phyloP scores from a whole-genome alignment of 805 yeast genomes.

The Candida peoriensis region DNA sequence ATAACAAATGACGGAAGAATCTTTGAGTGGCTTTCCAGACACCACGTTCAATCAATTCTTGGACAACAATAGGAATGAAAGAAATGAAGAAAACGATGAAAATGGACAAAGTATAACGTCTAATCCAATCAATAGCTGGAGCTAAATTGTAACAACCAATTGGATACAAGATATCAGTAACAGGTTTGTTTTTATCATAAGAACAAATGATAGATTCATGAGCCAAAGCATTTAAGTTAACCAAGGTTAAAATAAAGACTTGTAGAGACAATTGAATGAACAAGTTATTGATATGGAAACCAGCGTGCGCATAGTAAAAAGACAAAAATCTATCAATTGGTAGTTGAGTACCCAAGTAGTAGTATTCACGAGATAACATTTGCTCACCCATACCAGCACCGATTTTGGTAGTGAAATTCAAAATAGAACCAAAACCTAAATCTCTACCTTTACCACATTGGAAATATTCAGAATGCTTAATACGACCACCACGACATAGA shows the following conservation, averaged over 20 bases:
- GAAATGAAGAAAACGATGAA: conserved; percentile 80
- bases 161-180: conserved; percentile 62
- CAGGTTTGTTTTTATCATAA: conserved; percentile 60
- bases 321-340: conserved; percentile 79
- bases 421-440: conserved; percentile 80
- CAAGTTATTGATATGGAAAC: conserved; percentile 78
- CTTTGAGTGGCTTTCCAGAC: conserved; percentile 69
- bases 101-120: conserved; percentile 75
- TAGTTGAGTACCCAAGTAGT: conserved; percentile 73
- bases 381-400: conserved; percentile 96
- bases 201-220: conserved; percentile 67
- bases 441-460: conserved; percentile 93
- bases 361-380: conserved; percentile 79
- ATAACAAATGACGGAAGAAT: conserved; percentile 60
- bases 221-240: conserved; percentile 68
- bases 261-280: conserved; percentile 75
- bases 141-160: conserved; percentile 67
- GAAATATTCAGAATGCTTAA: conserved; percentile 81
- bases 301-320: conserved; percentile 82
- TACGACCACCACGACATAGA: conserved; percentile 77
- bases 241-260: conserved; percentile 62
- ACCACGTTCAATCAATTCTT: conserved; percentile 80
- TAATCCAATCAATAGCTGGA: conserved; percentile 76
- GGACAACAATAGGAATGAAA: conserved; percentile 71
- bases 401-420: conserved; percentile 81